Conservation (phyloP, 2,329 filamentous ascomycete species). For the Tympanopsis confertula region DNA sequence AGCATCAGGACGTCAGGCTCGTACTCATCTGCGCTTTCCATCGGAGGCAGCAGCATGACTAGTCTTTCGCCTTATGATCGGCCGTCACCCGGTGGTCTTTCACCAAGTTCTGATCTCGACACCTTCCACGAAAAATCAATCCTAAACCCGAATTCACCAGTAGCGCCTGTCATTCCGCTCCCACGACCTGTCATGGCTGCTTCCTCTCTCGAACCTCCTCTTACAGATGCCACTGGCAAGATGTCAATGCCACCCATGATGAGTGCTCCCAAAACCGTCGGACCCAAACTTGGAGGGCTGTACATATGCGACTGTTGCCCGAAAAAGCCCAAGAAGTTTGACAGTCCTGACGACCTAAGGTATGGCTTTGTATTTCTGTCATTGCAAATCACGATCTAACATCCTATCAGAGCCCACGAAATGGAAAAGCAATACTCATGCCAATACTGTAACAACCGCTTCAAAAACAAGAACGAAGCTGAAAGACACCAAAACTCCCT, state of each 20-base stretch:
- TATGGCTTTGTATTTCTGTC: constrained; percentile 16
- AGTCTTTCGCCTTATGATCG: constrained; percentile 47
- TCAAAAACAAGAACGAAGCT: constrained; percentile 47
- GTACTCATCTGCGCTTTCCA: constrained; percentile 40
- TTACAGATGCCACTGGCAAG: constrained; percentile 14
- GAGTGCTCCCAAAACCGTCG: constrained; percentile 15
- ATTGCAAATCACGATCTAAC: constrained; percentile 1
- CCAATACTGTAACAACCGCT: constrained; percentile 39
- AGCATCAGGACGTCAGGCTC: constrained; percentile 42
- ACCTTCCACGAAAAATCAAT: constrained; percentile 29
- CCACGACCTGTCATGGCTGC: constrained; percentile 10
- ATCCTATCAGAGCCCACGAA: constrained; percentile 28
- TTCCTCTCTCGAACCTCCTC: not conserved
- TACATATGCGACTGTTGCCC: constrained; percentile 43
- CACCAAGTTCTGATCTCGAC: constrained; percentile 14
- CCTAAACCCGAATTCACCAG: constrained; percentile 24
- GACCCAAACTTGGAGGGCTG: constrained; percentile 14
- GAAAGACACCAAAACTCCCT: constrained; percentile 43
- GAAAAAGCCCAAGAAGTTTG: constrained; percentile 44
- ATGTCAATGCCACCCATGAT: constrained; percentile 25
- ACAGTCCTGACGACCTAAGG: constrained; percentile 36
- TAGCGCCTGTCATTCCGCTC: constrained; percentile 12
- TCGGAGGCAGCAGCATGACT: constrained; percentile 46
- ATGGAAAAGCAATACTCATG: constrained; percentile 42
- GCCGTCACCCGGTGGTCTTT: constrained; percentile 43